These are phyloP conservation scores for Thalassiosira mediterranea DNA, from an alignment of 352 stramenopile genomes.

Conservation along the genomic window DNA sequence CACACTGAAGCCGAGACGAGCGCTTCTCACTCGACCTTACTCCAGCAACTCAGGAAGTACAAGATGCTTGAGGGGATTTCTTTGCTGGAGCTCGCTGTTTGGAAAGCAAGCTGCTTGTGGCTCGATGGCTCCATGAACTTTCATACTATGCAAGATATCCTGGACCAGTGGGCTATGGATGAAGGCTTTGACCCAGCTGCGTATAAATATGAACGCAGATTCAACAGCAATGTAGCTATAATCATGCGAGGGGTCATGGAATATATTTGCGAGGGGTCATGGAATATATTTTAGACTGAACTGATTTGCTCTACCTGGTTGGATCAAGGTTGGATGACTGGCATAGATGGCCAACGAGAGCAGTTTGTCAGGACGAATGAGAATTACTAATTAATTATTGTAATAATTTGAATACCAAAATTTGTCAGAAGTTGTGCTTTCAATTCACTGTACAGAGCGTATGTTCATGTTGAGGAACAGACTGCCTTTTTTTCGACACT, in stretches of 20 bases:
- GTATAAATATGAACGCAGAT: constrained; percentile 18
- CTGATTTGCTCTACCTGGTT: no score
- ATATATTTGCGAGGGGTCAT: neutral
- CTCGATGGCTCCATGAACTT: constrained; percentile 26
- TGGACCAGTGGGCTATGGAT: constrained; percentile 20
- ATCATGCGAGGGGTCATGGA: constrained; percentile 21
- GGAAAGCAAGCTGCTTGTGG: constrained; percentile 25
- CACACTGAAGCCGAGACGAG: neutral
- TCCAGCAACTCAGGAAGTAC: neutral
- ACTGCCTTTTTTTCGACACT: no score
- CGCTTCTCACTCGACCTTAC: neutral
- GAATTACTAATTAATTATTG: no score
- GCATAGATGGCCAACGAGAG: no score
- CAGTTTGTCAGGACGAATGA: no score
- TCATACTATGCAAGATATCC: constrained; percentile 29
- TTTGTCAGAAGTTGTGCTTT: no score
- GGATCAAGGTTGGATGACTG: no score
- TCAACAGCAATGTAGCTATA: constrained; percentile 16
- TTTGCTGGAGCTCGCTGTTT: constrained; percentile 24
- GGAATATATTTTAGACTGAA: no score
- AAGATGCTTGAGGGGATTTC: constrained; percentile 24
- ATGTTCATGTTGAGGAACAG: no score
- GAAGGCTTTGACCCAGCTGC: constrained; percentile 16
- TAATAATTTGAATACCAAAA: no score
- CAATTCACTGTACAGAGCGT: no score